These are phyloP conservation scores for Ocimum tenuiflorum DNA, from an alignment of 257 asterid genomes.

Conservation along the genomic window DNA sequence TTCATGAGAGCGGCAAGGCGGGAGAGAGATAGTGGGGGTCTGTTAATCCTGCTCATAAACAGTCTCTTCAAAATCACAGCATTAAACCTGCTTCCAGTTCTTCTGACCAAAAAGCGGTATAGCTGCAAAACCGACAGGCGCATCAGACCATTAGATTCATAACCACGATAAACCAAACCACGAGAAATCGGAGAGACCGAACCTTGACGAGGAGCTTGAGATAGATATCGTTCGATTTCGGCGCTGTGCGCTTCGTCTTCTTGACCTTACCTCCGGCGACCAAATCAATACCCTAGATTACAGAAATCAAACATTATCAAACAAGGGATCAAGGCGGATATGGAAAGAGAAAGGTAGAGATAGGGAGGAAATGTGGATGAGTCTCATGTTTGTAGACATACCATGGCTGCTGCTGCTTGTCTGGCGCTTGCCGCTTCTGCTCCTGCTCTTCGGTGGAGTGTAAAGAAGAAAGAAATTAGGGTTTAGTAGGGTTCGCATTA, in stretches of 20 bases:
- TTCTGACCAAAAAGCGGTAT: slow-evolving; percentile 67
- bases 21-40: slow-evolving; percentile 68
- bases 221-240: slow-evolving; percentile 73
- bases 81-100: slow-evolving; percentile 64
- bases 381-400: not conserved
- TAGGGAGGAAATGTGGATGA: not conserved
- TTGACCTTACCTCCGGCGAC: slow-evolving; percentile 87
- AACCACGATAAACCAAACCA: not conserved
- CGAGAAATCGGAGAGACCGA: not conserved
- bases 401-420: slow-evolving; percentile 28
- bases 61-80: slow-evolving; percentile 69
- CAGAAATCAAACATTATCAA: not conserved
- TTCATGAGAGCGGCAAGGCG: slow-evolving; percentile 40
- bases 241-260: slow-evolving; percentile 76
- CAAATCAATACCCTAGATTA: slow-evolving; percentile 72
- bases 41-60: slow-evolving; percentile 66
- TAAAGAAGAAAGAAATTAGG: slow-evolving; percentile 16
- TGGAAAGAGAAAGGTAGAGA: no score
- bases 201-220: slow-evolving; percentile 77
- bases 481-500: slow-evolving; percentile 24
- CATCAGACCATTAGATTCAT: not conserved
- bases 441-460: slow-evolving; percentile 3
- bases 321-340: no score
- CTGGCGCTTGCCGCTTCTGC: slow-evolving; percentile 11
- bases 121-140: slow-evolving; percentile 29